A percentile compares a stretch with the other conserved stretches of the same genome.
Conservation (phyloP, 1,284 basidiomycete species). For the Schizophyllum commune region DNA sequence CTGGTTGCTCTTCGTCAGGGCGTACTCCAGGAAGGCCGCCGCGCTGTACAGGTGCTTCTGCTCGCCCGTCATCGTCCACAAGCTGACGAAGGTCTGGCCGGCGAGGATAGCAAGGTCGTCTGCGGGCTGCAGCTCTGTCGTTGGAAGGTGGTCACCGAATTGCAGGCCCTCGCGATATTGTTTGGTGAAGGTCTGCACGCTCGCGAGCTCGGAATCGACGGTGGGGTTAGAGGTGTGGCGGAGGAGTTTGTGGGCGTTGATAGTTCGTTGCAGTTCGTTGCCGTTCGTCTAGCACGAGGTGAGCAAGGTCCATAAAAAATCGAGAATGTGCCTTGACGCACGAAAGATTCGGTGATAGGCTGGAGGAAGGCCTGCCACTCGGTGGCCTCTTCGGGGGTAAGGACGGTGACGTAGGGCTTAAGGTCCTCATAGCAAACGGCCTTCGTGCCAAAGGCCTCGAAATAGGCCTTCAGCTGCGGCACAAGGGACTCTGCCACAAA, state of each 20-base stretch:
- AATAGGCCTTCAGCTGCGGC: conserved; percentile 58
- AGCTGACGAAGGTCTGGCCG: conserved; percentile 57
- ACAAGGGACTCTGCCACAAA: conserved; percentile 29
- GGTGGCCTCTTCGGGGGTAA: conserved; percentile 37
- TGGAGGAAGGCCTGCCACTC: conserved; percentile 54
- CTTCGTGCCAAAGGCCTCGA: conserved; percentile 70
- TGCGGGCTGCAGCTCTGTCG: conserved; percentile 79
- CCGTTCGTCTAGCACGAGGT: conserved; percentile 31
- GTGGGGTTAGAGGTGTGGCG: conserved; percentile 50
- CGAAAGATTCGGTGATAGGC: conserved; percentile 37
- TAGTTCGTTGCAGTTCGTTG: conserved; percentile 45
- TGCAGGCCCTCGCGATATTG: conserved; percentile 60
- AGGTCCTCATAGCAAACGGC: conserved; percentile 83
- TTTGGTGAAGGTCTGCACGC: conserved; percentile 44
- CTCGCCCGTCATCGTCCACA: conserved; percentile 51
- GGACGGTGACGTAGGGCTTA: conserved; percentile 44
- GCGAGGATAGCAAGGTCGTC: conserved; percentile 80
- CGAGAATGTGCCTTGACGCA: conserved; percentile 25
- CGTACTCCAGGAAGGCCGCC: conserved; percentile 62
- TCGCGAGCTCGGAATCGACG: conserved; percentile 44
- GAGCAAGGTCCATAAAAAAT: conserved; percentile 8
- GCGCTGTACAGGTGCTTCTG: conserved; percentile 58
- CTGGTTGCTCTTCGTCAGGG: conserved; percentile 63
- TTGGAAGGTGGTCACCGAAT: conserved; percentile 56
- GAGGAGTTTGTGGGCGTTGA: conserved; percentile 67